phyloP scores from a whole-genome alignment of 1,284 basidiomycete species.

The Porodaedalea pini region DNA sequence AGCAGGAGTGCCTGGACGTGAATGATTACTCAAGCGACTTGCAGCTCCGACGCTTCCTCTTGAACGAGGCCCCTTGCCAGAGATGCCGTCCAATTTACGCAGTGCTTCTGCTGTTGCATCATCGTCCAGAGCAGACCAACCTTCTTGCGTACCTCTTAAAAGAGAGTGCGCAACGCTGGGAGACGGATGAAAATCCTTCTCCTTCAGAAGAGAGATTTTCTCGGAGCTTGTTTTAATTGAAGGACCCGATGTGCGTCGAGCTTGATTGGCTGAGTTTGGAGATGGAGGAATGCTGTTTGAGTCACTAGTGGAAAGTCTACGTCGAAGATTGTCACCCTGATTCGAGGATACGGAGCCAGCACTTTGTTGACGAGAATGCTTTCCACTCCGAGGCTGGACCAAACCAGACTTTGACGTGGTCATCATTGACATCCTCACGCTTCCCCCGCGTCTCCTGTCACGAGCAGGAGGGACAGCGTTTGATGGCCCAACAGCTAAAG shows the following conservation, averaged over 20 bases:
- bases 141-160: slow-evolving; percentile 76
- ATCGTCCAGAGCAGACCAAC: slow-evolving; percentile 81
- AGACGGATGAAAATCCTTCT: slow-evolving; percentile 42
- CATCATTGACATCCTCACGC: slow-evolving; percentile 13
- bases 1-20: slow-evolving; percentile 72
- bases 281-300: slow-evolving; percentile 1
- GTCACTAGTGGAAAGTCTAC: slow-evolving; percentile 3
- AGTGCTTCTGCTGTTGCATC: slow-evolving; percentile 88
- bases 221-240: slow-evolving; percentile 11
- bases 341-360: slow-evolving; percentile 10
- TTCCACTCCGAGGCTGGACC: neutral
- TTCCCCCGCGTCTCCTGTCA: slow-evolving; percentile 15
- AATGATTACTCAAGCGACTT: slow-evolving; percentile 56
- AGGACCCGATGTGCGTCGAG: slow-evolving; percentile 9
- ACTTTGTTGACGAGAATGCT: slow-evolving; percentile 19
- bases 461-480: slow-evolving; percentile 34
- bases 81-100: slow-evolving; percentile 89
- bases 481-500: slow-evolving; percentile 53
- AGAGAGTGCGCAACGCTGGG: slow-evolving; percentile 76
- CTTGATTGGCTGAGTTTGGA: slow-evolving; percentile 8
- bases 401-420: slow-evolving; percentile 10
- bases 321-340: neutral
- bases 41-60: slow-evolving; percentile 62
- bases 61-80: slow-evolving; percentile 65
- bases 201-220: slow-evolving; percentile 13